Conservation (phyloP, 129 eudicot genomes). For the Apium graveolens region DNA sequence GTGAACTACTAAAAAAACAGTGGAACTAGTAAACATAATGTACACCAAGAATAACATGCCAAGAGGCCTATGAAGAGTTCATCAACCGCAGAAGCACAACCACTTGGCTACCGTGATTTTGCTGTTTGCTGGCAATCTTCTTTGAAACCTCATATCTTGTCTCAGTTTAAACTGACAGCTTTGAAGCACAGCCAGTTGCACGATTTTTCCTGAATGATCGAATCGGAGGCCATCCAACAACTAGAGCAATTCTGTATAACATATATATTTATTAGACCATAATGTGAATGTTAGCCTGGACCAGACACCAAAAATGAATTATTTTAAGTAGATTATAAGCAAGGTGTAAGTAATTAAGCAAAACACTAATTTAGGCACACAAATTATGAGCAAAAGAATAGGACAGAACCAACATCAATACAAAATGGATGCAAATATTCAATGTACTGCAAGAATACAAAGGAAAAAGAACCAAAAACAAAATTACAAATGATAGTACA, state of each 20-base stretch:
- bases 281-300: neutral
- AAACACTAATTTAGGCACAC: neutral
- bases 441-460: too few species aligned
- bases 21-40: neutral
- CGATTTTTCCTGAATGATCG: slow-evolving; percentile 78
- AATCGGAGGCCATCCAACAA: slow-evolving; percentile 98
- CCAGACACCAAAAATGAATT: neutral
- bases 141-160: slow-evolving; percentile 27
- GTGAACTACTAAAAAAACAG: neutral
- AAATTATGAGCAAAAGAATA: neutral
- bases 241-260: slow-evolving; percentile 64
- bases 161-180: slow-evolving; percentile 27
- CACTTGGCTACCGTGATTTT: slow-evolving; percentile 27
- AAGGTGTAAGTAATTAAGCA: neutral
- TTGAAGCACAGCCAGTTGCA: slow-evolving; percentile 52
- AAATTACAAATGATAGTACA: neutral
- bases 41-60: slow-evolving; percentile 47
- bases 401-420: neutral
- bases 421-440: neutral
- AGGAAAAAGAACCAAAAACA: too few species aligned
- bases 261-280: neutral
- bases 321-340: neutral
- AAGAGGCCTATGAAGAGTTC: slow-evolving; percentile 90
- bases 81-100: slow-evolving; percentile 83
- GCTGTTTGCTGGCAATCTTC: slow-evolving; percentile 25